Base-by-base conservation (phyloP, 257 asterid genomes). In the Nicotiana tomentosiformis region DNA sequence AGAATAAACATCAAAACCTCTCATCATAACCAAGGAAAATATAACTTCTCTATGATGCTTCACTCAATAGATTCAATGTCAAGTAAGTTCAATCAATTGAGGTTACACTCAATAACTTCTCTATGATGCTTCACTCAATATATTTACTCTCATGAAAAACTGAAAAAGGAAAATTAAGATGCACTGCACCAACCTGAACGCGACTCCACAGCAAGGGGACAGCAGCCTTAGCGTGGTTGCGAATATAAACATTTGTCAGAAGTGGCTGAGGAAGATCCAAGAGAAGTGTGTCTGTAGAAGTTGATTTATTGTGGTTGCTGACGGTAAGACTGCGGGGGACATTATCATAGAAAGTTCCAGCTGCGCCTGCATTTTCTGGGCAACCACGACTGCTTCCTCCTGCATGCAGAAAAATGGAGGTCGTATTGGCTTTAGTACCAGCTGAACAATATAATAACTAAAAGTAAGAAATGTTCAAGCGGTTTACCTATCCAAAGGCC, bases 181-280 rank as follows among this genome's bases (percentile, higher is more conserved):
- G 58, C 23, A 72, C 49, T 51, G 29, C 78, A 67, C 64, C 78
- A 81, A 95, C 99, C 97, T 97, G 98, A 84, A 95, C 98, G 6
- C 99, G 99, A 84, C 99, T 97, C 99, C 99, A 97, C 53, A 95
- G 90, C 92, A 97, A 89, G 78, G 99, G 99, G 61, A 95, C 97
- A 62, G 98, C 91, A 88, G 97, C 98, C 90, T 89, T 94, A 76
- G 98, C 98, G 83, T 81, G 91, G 87, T 97, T 91, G 86, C 84
- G 84, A 81, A 97, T 89, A 81, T 97, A 92, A 56, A 97, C 96
- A 89, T 97, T 97, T 18, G 98, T 90, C 86, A 95, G 82, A 83
- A 92, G 93, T 66, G 98, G 99, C 88, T 93, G 96, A 82, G 97
- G 98, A 84, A 97, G 95, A 83, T 91, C 97, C 95, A 95, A 85